Evolutionary conservation across 306 rosid genomes (phyloP), one percentile per base, ranked within the genome.

Genomic region (Lagenaria siceraria): DNA sequence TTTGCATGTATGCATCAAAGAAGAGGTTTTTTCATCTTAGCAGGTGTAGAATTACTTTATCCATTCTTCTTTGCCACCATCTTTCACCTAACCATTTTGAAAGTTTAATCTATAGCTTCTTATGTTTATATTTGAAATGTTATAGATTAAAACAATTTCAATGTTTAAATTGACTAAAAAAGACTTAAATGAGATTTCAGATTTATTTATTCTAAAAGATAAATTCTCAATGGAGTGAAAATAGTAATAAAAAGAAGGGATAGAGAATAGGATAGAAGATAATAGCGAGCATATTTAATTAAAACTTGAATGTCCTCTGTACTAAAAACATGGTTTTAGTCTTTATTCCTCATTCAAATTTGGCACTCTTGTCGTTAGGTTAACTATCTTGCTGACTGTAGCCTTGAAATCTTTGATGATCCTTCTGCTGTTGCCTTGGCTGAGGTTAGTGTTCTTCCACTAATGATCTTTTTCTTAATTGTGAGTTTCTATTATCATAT

Each of bases 361-460:
- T 51, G 72, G 18, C 35, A 7, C 82, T 54, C 25, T 77, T 76
- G 1, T 78, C 77, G 33, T 55, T 31, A 93, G 96, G 83, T 91
- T 79, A 94, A 94, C 87, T 94, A 91, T 78, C 83, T 88, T 64
- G 91, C 86, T 53, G 98, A 94, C 84, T 94, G 96, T 74, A 95
- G 98, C 80, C 92, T 90, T 80, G 99, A 95, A 85, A 89, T 92
- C 64, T 88, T 89, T 51, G 97, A 95, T 31, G 99, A 95, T 87
- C 99, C 99, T 22, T 80, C 92, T 71, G 84, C 88, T 62, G 77
- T 79, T 83, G 97, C 97, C 65, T 78, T 90, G 73, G 18, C 87
- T 75, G 92, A 92, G 99, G 99, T 95, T 79, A 51, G 58, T 33
- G 24, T 43, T 74, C 85, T 63, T 58, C 82, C 75, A 35, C 69